Evolutionary conservation across 1,284 basidiomycete genomes (phyloP), one percentile per base, ranked within the genome.

Genomic region (Cutaneotrichosporon curvatum): DNA sequence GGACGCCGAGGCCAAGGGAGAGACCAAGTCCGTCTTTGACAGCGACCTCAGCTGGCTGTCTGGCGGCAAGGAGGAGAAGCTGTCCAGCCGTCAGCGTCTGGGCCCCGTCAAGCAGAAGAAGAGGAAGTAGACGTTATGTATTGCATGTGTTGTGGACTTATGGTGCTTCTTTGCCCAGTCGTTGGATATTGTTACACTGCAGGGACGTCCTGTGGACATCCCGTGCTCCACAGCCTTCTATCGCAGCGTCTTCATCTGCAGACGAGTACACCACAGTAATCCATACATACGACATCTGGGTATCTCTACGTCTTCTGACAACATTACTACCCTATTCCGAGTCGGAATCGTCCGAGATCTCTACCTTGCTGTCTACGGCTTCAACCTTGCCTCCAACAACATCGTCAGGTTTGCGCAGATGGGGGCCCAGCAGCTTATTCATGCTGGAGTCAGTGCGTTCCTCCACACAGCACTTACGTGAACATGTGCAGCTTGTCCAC

Each of bases 401-500:
- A 9, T 67, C 57, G 34, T 65, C 67, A 1, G 66, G 65, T 52
- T 68, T 61, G 15, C 59, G 57, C 18, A 69, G 57, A 48, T 65
- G 67, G 38, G 60, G 44, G 0, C 51, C 62, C 10, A 71, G 57
- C 0, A 67, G 47, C 51, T 73, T 73, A 62, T 71, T 71, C 68
- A 73, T 71, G 3, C 68, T 71, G 47, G 20, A n/a, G 19, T 34
- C n/a, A 19, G 20, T 10, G 19, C 25, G 15, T 19, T 4, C 2
- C 11, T 22, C 4, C 14, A 11, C 14, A n/a, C n/a, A 40, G 20
- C 12, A 65, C 66, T 58, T 53, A 69, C 68, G 66, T 70, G 51
- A 72, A 70, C 70, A 72, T 73, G 55, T 76, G 74, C 37, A 78
- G 63, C 20, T 63, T 59, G 38, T 71, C 64, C 35, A 70, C 70